Conservation (phyloP, 2,329 filamentous ascomycete genomes). For the Thelonectria discophora region DNA sequence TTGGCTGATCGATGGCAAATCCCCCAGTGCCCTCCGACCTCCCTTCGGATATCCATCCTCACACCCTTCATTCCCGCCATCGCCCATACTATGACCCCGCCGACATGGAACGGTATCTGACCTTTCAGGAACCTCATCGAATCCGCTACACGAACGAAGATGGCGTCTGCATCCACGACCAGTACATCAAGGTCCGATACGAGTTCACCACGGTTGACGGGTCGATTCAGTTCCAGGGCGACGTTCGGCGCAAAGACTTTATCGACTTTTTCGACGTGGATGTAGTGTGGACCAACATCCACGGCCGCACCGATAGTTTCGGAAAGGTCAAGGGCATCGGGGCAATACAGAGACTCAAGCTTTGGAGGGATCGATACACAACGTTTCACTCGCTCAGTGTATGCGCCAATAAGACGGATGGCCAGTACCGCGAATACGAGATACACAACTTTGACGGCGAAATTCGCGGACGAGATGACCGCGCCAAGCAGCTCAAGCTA, state of each 20-base stretch:
- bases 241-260: constrained; percentile 57
- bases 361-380: constrained; percentile 60
- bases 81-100: constrained; percentile 59
- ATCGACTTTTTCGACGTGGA: constrained; percentile 63
- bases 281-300: constrained; percentile 61
- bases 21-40: constrained; percentile 56
- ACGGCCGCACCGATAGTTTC: constrained; percentile 59
- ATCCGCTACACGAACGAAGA: constrained; percentile 58
- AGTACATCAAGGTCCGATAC: constrained; percentile 58
- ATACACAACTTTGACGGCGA: constrained; percentile 59
- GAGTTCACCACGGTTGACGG: constrained; percentile 60
- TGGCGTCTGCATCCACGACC: constrained; percentile 58
- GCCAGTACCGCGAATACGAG: constrained; percentile 58
- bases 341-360: constrained; percentile 61
- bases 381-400: constrained; percentile 58
- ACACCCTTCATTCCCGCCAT: constrained; percentile 60
- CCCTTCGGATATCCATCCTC: constrained; percentile 56
- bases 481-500: constrained; percentile 56
- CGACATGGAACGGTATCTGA: constrained; percentile 59
- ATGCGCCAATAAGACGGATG: constrained; percentile 57
- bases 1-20: constrained; percentile 20
- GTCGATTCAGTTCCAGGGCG: constrained; percentile 59
- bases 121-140: constrained; percentile 58
- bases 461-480: constrained; percentile 56
- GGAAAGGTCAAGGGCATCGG: constrained; percentile 61